Evolutionary conservation across 768 basidiomycete genomes (phyloP).

Genomic region (Naematelia aurantialba): DNA sequence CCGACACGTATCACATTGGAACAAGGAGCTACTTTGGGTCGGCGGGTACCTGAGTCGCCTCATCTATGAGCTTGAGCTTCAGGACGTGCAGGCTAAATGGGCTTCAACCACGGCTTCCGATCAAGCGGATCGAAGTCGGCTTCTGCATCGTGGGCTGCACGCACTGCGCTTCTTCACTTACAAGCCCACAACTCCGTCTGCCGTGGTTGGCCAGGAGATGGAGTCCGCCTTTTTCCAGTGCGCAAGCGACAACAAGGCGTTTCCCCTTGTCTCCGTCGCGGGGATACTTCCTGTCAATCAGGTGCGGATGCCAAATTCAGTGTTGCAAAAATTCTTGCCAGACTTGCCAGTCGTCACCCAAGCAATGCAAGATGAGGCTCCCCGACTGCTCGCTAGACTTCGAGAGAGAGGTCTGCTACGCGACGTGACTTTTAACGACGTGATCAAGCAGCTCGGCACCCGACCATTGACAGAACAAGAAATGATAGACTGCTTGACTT

Average conservation of each 20-base stretch:
- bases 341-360: slow-evolving; percentile 70
- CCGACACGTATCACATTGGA: slow-evolving; percentile 62
- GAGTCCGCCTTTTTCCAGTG: slow-evolving; percentile 77
- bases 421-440: slow-evolving; percentile 73
- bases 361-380: slow-evolving; percentile 58
- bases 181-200: slow-evolving; percentile 77
- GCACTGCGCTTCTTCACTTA: slow-evolving; percentile 87
- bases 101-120: slow-evolving; percentile 43
- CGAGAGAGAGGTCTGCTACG: slow-evolving; percentile 65
- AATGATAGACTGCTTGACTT: slow-evolving; percentile 75
- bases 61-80: slow-evolving; percentile 80
- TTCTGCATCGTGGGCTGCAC: slow-evolving; percentile 67
- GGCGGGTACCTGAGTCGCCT: slow-evolving; percentile 77
- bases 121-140: slow-evolving; percentile 48
- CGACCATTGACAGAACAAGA: slow-evolving; percentile 69
- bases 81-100: slow-evolving; percentile 36
- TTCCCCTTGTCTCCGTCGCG: slow-evolving; percentile 70
- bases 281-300: slow-evolving; percentile 66
- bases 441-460: slow-evolving; percentile 68
- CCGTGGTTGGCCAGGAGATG: slow-evolving; percentile 67
- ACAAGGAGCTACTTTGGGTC: slow-evolving; percentile 77
- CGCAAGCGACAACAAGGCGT: slow-evolving; percentile 52
- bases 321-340: slow-evolving; percentile 71
- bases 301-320: slow-evolving; percentile 69
- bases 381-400: slow-evolving; percentile 62